These are phyloP conservation scores for Diaporthe capsici DNA, from an alignment of 2,329 filamentous ascomycete species.

Conservation along the genomic window DNA sequence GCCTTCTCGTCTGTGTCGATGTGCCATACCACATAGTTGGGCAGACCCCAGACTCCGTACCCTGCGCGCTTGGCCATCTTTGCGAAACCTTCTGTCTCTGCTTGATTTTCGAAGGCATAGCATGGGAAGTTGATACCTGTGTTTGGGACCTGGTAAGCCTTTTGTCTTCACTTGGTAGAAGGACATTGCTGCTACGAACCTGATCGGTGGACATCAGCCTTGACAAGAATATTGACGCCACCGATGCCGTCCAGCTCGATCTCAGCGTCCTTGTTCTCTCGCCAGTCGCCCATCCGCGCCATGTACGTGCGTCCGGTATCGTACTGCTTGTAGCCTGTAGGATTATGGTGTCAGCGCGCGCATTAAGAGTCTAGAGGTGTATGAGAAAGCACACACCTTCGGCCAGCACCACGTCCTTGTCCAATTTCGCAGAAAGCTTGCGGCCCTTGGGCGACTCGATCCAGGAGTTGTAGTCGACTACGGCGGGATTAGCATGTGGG, in stretches of 20 bases:
- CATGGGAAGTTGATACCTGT: slow-evolving; percentile 96
- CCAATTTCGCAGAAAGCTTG: slow-evolving; percentile 78
- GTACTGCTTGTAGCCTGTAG: slow-evolving; percentile 88
- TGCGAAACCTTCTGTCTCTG: slow-evolving; percentile 97
- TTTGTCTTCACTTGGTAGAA: background rate
- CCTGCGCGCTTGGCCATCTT: slow-evolving; percentile 98
- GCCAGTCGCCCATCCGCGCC: slow-evolving; percentile 92
- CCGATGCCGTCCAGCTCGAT: slow-evolving; percentile 95
- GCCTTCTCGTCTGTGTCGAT: slow-evolving; percentile 96
- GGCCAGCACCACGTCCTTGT: slow-evolving; percentile 86
- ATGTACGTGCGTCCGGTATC: slow-evolving; percentile 92
- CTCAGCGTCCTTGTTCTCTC: slow-evolving; percentile 91
- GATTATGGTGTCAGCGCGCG: slow-evolving; percentile 39
- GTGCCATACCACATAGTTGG: slow-evolving; percentile 99
- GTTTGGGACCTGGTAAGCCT: slow-evolving; percentile 7
- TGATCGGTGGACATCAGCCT: slow-evolving; percentile 96
- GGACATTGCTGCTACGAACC: slow-evolving; percentile 66
- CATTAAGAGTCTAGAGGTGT: background rate
- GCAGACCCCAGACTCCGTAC: slow-evolving; percentile 91
- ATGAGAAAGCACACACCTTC: slow-evolving; percentile 73
- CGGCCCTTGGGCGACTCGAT: slow-evolving; percentile 90
- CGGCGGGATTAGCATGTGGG: slow-evolving; percentile 28
- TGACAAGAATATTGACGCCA: slow-evolving; percentile 97
- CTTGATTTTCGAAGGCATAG: slow-evolving; percentile 98
- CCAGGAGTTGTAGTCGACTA: slow-evolving; percentile 99